Evolutionary conservation across 768 basidiomycete genomes (phyloP).

Genomic region (Amanita exitialis): DNA sequence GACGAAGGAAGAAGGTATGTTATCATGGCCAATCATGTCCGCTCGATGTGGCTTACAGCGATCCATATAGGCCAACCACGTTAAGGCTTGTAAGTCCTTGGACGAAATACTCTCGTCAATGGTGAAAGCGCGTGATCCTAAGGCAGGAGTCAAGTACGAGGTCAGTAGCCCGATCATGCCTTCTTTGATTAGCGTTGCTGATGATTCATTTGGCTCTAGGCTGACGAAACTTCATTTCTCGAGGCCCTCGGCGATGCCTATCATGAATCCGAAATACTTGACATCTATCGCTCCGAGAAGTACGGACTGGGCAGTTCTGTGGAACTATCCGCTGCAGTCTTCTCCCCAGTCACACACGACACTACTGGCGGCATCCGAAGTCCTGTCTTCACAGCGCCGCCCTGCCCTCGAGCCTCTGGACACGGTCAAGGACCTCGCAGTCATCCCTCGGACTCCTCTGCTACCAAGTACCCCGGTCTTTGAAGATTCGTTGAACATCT

Average conservation of each 20-base stretch:
- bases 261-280: conserved; percentile 1
- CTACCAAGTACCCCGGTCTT: conserved; percentile 3
- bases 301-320: background rate
- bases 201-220: background rate
- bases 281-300: background rate
- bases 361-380: background rate
- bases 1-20: conserved; percentile 6
- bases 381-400: background rate
- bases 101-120: background rate
- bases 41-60: background rate
- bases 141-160: background rate
- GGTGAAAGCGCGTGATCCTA: background rate
- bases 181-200: background rate
- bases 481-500: background rate
- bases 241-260: conserved; percentile 2
- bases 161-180: background rate
- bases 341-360: background rate
- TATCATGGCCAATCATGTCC: background rate
- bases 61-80: conserved; percentile 1
- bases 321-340: background rate
- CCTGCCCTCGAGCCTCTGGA: background rate
- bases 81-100: background rate
- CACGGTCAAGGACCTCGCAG: background rate
- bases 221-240: background rate
- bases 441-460: background rate